Evolutionary conservation across 1,284 basidiomycete genomes (phyloP).

Genomic region (Heliocybe sulcata): DNA sequence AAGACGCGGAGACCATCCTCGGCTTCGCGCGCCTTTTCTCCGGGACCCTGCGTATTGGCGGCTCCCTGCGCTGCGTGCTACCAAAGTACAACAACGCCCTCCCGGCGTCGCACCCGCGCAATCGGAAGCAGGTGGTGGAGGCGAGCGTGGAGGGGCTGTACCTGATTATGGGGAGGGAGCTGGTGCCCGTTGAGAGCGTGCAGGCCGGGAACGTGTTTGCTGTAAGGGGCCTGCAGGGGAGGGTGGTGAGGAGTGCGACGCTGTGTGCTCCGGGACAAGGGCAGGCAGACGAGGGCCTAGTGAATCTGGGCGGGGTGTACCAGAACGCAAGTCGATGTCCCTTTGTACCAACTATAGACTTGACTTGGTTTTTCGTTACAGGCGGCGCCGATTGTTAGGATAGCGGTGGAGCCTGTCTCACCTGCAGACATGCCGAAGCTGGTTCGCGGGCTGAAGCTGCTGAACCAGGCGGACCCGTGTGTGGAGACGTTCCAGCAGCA

Average conservation of each 20-base stretch:
- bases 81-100: slow-evolving; percentile 84
- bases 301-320: slow-evolving; percentile 81
- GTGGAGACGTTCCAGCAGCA: slow-evolving; percentile 96
- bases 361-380: slow-evolving; percentile 21
- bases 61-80: slow-evolving; percentile 67
- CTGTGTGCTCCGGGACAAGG: slow-evolving; percentile 62
- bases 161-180: slow-evolving; percentile 97
- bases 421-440: slow-evolving; percentile 95
- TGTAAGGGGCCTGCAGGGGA: slow-evolving; percentile 84
- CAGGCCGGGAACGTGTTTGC: slow-evolving; percentile 97
- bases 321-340: slow-evolving; percentile 47
- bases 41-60: slow-evolving; percentile 70
- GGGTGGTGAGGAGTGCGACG: slow-evolving; percentile 88
- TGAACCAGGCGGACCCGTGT: slow-evolving; percentile 96
- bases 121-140: slow-evolving; percentile 61
- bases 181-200: slow-evolving; percentile 79
- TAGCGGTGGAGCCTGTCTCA: slow-evolving; percentile 85
- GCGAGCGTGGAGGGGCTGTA: slow-evolving; percentile 77
- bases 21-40: slow-evolving; percentile 96
- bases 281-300: slow-evolving; percentile 43
- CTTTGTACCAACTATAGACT: slow-evolving; percentile 1
- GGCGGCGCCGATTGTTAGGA: slow-evolving; percentile 89
- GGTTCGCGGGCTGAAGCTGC: slow-evolving; percentile 79
- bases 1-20: slow-evolving; percentile 60
- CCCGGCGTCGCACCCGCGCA: slow-evolving; percentile 60